Percentiles rank a stretch among this genome's conserved stretches.
Conservation (phyloP, 2,329 filamentous ascomycete species). For the Scopulariopsis brevicaulis region DNA sequence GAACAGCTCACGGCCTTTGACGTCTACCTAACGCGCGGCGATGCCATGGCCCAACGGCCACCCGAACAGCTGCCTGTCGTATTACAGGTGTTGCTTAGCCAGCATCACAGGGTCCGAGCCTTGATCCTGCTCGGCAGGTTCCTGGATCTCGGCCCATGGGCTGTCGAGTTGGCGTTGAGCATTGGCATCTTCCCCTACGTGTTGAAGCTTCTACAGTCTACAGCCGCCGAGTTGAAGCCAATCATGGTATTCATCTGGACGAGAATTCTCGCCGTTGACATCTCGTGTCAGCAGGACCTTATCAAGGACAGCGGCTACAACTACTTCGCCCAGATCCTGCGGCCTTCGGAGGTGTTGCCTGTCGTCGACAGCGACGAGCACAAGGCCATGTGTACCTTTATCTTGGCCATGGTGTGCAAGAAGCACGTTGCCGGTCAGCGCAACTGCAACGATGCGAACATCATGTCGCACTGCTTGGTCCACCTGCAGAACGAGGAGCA, state of each 20-base stretch:
- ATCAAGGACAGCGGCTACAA: constrained; percentile 96
- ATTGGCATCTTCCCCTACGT: constrained; percentile 99
- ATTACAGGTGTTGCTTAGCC: constrained; percentile 87
- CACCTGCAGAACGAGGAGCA: constrained; percentile 83
- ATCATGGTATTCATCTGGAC: constrained; percentile 99
- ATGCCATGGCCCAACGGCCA: constrained; percentile 71
- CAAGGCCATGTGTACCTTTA: constrained; percentile 98
- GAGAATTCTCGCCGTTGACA: constrained; percentile 85
- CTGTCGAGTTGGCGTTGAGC: constrained; percentile 92
- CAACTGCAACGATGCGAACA: constrained; percentile 80
- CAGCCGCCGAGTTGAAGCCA: constrained; percentile 86
- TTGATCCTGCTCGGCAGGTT: constrained; percentile 89
- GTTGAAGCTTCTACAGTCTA: constrained; percentile 90
- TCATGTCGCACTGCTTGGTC: constrained; percentile 76
- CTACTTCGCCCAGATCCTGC: constrained; percentile 90
- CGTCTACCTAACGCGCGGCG: constrained; percentile 76
- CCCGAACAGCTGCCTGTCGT: constrained; percentile 95
- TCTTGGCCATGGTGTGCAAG: constrained; percentile 94
- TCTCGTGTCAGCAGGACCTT: constrained; percentile 84
- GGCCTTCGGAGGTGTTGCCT: constrained; percentile 70
- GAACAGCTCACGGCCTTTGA: constrained; percentile 97
- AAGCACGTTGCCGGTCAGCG: constrained; percentile 85
- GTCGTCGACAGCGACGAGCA: constrained; percentile 87
- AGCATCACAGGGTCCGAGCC: constrained; percentile 84
- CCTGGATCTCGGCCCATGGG: constrained; percentile 92